These are phyloP conservation scores for Pleurotus pulmonarius DNA, from an alignment of 768 basidiomycete species.

Conservation along the genomic window DNA sequence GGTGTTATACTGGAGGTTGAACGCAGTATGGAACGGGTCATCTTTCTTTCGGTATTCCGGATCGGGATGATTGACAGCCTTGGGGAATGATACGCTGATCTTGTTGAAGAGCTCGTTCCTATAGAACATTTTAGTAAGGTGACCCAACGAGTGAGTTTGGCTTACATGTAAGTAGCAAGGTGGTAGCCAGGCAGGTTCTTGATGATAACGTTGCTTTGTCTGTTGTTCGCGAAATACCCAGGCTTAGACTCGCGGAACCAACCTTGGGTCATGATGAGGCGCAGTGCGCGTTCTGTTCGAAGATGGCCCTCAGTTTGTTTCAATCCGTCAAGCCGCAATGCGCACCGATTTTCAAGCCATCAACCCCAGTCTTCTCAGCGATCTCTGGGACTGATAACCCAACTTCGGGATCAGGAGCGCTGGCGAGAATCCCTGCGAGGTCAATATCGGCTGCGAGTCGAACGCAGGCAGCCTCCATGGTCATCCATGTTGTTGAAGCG, in stretches of 20 bases:
- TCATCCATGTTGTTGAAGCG: constrained; percentile 29
- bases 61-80: constrained; percentile 31
- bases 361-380: constrained; percentile 27
- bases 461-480: constrained; percentile 27
- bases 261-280: constrained; percentile 31
- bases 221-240: constrained; percentile 34
- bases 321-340: not conserved
- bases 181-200: constrained; percentile 30
- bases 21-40: constrained; percentile 32
- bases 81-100: constrained; percentile 24
- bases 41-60: constrained; percentile 28
- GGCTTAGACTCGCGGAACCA: constrained; percentile 33
- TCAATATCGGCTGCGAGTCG: constrained; percentile 30
- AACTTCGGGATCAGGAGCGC: constrained; percentile 23
- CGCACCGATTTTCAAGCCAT: constrained; percentile 31
- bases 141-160: not conserved
- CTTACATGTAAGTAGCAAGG: constrained; percentile 33
- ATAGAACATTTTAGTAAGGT: not conserved
- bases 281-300: constrained; percentile 26
- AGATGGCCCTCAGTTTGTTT: not conserved
- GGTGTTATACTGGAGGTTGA: constrained; percentile 33
- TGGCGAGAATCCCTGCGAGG: constrained; percentile 26
- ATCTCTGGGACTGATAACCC: constrained; percentile 30
- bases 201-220: constrained; percentile 31
- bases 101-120: constrained; percentile 35